Base-by-base conservation (phyloP, 352 stramenopile genomes). In the Phytophthora macrochlamydospora region DNA sequence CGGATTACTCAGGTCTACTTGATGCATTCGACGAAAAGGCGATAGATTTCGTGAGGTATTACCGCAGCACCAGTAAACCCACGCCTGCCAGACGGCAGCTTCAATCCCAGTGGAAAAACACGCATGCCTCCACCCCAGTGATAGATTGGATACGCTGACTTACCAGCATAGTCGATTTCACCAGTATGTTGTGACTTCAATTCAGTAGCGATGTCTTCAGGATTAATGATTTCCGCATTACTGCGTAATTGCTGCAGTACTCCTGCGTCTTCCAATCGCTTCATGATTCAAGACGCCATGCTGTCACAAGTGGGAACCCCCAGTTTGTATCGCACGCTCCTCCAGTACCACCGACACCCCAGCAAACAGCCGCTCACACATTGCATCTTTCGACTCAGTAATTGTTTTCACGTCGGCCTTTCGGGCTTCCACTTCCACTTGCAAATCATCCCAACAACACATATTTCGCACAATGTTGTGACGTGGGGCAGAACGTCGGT, bases 61-160 rank as follows among this genome's bases (percentile, higher is more conserved):
- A 2, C 56, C 51, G 12, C 18, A 55, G 13, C 56, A 58, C 63
- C 63, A 65, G 42, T 37, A 61, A 8, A 53, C 13, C 51, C 44
- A 62, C 3, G 51, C 43, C 32, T 71, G 56, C 7, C 59, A 42
- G 28, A 14, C 28, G 8, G 0, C 44, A 71, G 12, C 33, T 56
- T 65, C 31, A 59, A 51, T 8, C 35, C 24, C 11, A 48, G 0
- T 8, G 56, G 62, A 30, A 70, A 65, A 0, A 53, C 2, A 28
- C 54, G 46, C 31, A 69, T 44, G 1, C 11, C 11, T 1, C 62
- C 38, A 45, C 54, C 62, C 53, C 54, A 64, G 52, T 62, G 29
- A 13, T 63, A 49, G 28, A 68, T 30, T 4, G n/a, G 30, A 53
- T 62, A 54, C 7, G 31, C 29, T 3, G 32, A 7, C 24, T 8